Evolutionary conservation across 495 filamentous ascomycete genomes (phyloP).

Genomic region (Daldinia concentrica): DNA sequence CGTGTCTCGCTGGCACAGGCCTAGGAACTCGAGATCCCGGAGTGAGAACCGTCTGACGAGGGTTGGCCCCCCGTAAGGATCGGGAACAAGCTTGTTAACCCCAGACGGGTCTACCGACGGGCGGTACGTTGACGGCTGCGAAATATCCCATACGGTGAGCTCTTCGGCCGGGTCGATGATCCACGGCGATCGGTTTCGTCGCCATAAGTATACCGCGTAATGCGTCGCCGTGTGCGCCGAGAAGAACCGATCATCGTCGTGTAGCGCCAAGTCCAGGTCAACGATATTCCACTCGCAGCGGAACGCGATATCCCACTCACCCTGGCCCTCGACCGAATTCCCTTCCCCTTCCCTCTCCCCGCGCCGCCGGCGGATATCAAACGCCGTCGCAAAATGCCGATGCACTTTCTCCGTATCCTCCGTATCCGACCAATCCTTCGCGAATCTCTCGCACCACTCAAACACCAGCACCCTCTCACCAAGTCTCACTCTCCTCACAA

Average conservation of each 20-base stretch:
- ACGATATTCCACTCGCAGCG: conserved; percentile 78
- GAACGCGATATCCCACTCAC: conserved; percentile 59
- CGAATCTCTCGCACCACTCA: conserved; percentile 68
- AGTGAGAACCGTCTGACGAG: conserved; percentile 67
- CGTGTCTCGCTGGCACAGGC: conserved; percentile 64
- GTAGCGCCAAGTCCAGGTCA: conserved; percentile 68
- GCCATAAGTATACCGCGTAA: conserved; percentile 75
- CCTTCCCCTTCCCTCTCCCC: background rate
- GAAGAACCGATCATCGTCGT: conserved; percentile 69
- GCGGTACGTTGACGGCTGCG: conserved; percentile 61
- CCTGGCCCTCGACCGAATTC: background rate
- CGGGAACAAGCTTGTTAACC: background rate
- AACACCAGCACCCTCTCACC: conserved; percentile 65
- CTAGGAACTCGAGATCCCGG: conserved; percentile 65
- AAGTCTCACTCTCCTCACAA: conserved; percentile 67
- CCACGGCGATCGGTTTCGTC: conserved; percentile 67
- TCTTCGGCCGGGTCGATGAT: conserved; percentile 69
- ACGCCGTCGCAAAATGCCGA: conserved; percentile 72
- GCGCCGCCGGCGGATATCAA: conserved; percentile 56
- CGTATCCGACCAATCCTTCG: background rate
- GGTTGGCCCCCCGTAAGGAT: conserved; percentile 48
- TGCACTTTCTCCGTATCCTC: conserved; percentile 65
- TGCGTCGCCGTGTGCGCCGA: conserved; percentile 69
- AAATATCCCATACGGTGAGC: conserved; percentile 74
- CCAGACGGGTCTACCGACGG: conserved; percentile 55